phyloP scores from a whole-genome alignment of 2,329 filamentous ascomycete species.

The Hypoxylon sp. region DNA sequence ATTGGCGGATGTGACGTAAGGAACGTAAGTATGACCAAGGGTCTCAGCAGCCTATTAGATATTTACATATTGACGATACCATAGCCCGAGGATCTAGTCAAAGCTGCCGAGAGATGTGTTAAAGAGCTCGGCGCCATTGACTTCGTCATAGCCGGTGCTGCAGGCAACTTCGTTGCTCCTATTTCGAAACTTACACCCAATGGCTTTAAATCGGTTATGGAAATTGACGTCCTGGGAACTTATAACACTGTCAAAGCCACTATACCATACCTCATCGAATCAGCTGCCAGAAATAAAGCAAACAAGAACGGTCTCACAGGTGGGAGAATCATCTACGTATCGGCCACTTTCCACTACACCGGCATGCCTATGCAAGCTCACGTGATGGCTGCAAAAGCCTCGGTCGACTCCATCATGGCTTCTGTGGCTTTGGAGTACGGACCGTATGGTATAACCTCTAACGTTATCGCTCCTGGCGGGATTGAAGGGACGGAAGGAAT shows the following conservation, averaged over 20 bases:
- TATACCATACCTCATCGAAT: constrained; percentile 82
- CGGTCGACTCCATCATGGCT: constrained; percentile 86
- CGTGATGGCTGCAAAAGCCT: constrained; percentile 92
- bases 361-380: constrained; percentile 89
- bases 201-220: constrained; percentile 94
- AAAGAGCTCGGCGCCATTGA: constrained; percentile 90
- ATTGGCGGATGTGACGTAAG: constrained; percentile 87
- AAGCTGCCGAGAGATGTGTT: constrained; percentile 83
- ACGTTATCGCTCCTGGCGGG: constrained; percentile 89
- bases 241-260: constrained; percentile 97
- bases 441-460: constrained; percentile 86
- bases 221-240: constrained; percentile 94
- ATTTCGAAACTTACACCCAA: constrained; percentile 86
- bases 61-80: constrained; percentile 7
- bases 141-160: constrained; percentile 93
- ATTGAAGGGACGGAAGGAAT: constrained; percentile 89
- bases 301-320: constrained; percentile 76
- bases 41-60: background rate
- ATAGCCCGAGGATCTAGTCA: constrained; percentile 74
- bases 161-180: constrained; percentile 94
- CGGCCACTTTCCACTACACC: constrained; percentile 91
- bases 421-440: constrained; percentile 91
- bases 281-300: constrained; percentile 74
- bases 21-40: constrained; percentile 63
- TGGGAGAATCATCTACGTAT: constrained; percentile 90